These are phyloP conservation scores for Nidula microcarpa DNA, from an alignment of 768 basidiomycete species.

Conservation along the genomic window DNA sequence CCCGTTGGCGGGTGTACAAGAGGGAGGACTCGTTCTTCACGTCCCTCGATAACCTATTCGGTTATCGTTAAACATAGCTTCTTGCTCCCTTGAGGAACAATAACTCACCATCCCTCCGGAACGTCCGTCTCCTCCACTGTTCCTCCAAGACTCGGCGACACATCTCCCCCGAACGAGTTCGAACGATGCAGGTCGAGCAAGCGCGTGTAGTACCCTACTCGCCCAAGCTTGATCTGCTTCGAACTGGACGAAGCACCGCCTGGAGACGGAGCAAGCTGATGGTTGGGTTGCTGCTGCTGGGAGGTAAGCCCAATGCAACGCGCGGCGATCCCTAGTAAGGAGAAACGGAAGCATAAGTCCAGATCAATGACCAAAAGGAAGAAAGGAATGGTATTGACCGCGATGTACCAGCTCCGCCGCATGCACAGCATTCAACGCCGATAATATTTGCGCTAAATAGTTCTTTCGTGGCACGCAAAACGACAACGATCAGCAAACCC, in stretches of 20 bases:
- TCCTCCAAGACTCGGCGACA: conserved; percentile 6
- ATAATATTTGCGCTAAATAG: conserved; percentile 57
- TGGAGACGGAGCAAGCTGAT: too few relatives aligned
- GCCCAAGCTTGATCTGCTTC: conserved; percentile 72
- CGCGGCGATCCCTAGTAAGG: conserved; percentile 46
- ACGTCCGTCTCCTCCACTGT: conserved; percentile 31
- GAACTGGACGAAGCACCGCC: too few relatives aligned
- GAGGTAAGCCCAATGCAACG: conserved; percentile 60
- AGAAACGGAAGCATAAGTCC: neutral
- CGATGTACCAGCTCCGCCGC: conserved; percentile 66
- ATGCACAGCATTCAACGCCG: conserved; percentile 67
- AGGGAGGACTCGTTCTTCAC: conserved; percentile 74
- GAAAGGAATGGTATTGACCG: conserved; percentile 24
- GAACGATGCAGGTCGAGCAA: conserved; percentile 82
- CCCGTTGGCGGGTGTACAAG: conserved; percentile 70
- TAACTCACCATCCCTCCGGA: conserved; percentile 40
- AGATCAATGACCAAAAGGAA: neutral
- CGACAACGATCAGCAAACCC: too few relatives aligned
- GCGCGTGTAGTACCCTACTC: conserved; percentile 66
- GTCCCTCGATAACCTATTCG: conserved; percentile 68
- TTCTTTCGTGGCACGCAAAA: too few relatives aligned
- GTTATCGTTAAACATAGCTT: neutral
- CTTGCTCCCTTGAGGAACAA: neutral
- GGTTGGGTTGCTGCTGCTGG: conserved; percentile 37
- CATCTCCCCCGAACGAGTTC: conserved; percentile 62